Percentiles rank a stretch among this genome's conserved stretches.
phyloP scores from a whole-genome alignment of 2,329 filamentous ascomycete genomes.

The Atkinsonella texensis region DNA sequence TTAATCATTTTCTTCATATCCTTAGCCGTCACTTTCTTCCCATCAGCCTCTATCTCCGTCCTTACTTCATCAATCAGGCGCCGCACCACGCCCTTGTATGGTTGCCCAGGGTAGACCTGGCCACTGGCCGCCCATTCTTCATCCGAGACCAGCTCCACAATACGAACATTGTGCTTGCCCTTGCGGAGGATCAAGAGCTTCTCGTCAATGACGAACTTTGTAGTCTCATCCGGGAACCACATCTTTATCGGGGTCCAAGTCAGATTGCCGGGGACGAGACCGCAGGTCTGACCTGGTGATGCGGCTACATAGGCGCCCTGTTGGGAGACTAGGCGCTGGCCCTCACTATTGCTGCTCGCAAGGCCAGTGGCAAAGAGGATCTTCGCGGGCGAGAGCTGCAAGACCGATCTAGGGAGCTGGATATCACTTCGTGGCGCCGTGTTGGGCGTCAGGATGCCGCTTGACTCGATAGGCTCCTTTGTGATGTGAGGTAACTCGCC shows the following conservation, averaged over 20 bases:
- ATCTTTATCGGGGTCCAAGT: slow-evolving; percentile 50
- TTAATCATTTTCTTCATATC: slow-evolving; percentile 19
- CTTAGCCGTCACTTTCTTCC: slow-evolving; percentile 14
- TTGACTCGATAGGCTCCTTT: slow-evolving; percentile 17
- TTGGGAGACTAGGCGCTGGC: slow-evolving; percentile 41
- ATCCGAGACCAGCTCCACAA: slow-evolving; percentile 47
- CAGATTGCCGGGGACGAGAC: slow-evolving; percentile 38
- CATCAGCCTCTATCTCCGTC: slow-evolving; percentile 21
- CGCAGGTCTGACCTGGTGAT: slow-evolving; percentile 28
- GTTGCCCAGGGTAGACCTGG: slow-evolving; percentile 40
- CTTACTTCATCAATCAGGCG: slow-evolving; percentile 26
- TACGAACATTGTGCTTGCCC: slow-evolving; percentile 51
- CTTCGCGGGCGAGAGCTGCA: slow-evolving; percentile 43
- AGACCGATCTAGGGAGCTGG: slow-evolving; percentile 44
- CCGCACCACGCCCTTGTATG: slow-evolving; percentile 35
- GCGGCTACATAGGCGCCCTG: slow-evolving; percentile 51
- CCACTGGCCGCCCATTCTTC: slow-evolving; percentile 39
- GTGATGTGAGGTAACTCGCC: slow-evolving; percentile 18
- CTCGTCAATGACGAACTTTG: slow-evolving; percentile 48
- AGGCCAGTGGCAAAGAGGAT: slow-evolving; percentile 51
- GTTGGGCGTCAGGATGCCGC: slow-evolving; percentile 27
- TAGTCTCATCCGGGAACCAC: slow-evolving; percentile 44
- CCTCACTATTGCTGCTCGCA: slow-evolving; percentile 42
- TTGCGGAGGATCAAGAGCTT: slow-evolving; percentile 48
- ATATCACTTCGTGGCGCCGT: slow-evolving; percentile 42